Percentiles rank a stretch among this genome's conserved stretches.
Evolutionary conservation across 2,329 filamentous ascomycete species (phyloP).

Genomic region (Claviceps sp.): DNA sequence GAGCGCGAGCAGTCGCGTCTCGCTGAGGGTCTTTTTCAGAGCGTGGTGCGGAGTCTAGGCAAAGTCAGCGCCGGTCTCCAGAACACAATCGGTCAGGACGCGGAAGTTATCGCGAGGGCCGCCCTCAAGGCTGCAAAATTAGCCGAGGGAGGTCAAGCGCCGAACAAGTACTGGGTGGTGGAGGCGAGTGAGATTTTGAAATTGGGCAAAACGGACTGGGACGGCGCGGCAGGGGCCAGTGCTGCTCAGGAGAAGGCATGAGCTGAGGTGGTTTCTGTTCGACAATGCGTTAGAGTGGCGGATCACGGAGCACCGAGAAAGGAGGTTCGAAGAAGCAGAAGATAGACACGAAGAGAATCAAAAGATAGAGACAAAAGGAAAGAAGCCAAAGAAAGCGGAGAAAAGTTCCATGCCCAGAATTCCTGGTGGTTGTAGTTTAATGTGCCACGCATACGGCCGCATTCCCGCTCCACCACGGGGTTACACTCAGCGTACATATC

Average conservation of each 20-base stretch:
- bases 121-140: slow-evolving; percentile 47
- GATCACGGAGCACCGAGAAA: too few relatives aligned
- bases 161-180: slow-evolving; percentile 47
- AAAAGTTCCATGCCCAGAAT: background rate
- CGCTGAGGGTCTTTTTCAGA: slow-evolving; percentile 42
- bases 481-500: background rate
- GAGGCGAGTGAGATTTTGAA: slow-evolving; percentile 49
- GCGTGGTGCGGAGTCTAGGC: slow-evolving; percentile 42
- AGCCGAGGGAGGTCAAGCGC: slow-evolving; percentile 45
- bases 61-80: slow-evolving; percentile 39
- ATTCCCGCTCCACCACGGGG: background rate
- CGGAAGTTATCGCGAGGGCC: slow-evolving; percentile 55
- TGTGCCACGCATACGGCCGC: background rate
- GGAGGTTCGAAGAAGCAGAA: background rate
- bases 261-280: background rate
- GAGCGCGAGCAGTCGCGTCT: slow-evolving; percentile 47
- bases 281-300: too few relatives aligned
- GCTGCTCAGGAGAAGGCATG: background rate
- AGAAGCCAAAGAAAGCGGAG: background rate
- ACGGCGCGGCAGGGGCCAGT: slow-evolving; percentile 8
- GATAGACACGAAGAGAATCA: background rate
- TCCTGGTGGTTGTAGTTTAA: background rate
- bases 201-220: slow-evolving; percentile 48
- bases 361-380: background rate
- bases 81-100: slow-evolving; percentile 61